A percentile compares a stretch with the other conserved stretches of the same genome.
phyloP scores from a whole-genome alignment of 176 grass and related monocot species.

The Oryza glumipatula region DNA sequence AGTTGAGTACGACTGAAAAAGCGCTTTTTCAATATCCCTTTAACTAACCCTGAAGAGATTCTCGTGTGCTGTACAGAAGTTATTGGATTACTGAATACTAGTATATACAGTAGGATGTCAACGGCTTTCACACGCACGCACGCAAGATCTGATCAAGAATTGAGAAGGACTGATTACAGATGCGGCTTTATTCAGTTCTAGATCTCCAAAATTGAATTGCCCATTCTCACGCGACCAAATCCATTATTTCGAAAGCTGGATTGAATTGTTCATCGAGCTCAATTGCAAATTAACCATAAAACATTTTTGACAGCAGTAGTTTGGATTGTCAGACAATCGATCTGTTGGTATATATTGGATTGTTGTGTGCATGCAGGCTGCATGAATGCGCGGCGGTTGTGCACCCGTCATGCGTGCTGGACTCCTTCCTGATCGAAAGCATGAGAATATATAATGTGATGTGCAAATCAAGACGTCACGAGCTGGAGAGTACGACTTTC shows the following conservation, averaged over 20 bases:
- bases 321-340: too few species aligned
- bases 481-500: neutral
- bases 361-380: neutral
- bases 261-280: neutral
- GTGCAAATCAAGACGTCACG: neutral
- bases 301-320: neutral
- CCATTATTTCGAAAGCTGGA: neutral
- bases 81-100: neutral
- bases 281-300: neutral
- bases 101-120: neutral
- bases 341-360: too few species aligned
- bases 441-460: neutral
- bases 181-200: neutral
- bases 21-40: neutral
- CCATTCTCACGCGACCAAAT: neutral
- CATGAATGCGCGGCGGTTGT: neutral
- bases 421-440: neutral
- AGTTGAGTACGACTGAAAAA: slow-evolving; percentile 6
- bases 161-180: neutral
- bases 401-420: neutral
- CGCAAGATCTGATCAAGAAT: neutral
- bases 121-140: neutral
- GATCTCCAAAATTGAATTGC: neutral
- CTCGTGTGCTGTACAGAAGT: neutral
- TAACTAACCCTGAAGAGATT: slow-evolving; percentile 3